phyloP scores from a whole-genome alignment of 352 stramenopile genomes.

The Pythium aphanidermatum region DNA sequence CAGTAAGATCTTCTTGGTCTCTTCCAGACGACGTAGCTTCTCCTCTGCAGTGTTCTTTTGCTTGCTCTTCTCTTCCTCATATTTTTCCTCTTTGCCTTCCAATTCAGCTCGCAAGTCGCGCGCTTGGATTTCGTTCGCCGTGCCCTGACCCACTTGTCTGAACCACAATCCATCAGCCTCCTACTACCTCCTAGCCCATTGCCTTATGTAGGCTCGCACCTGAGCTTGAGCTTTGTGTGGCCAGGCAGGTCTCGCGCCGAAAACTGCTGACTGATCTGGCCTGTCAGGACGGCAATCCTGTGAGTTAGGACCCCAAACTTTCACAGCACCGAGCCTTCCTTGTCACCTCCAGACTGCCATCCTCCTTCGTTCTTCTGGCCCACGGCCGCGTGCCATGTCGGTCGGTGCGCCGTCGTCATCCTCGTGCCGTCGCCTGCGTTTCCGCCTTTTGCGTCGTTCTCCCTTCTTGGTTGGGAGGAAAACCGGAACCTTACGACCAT shows the following conservation, averaged over 20 bases:
- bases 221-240: conserved; percentile 79
- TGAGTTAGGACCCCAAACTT: no score
- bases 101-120: conserved; percentile 72
- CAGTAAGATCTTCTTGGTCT: conserved; percentile 80
- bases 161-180: no score
- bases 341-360: conserved; percentile 78
- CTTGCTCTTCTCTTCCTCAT: conserved; percentile 72
- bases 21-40: conserved; percentile 60
- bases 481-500: not conserved
- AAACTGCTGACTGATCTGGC: conserved; percentile 72
- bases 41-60: conserved; percentile 76
- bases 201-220: conserved; percentile 26
- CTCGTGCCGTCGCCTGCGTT: not conserved
- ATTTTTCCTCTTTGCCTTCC: conserved; percentile 62
- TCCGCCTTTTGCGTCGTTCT: conserved; percentile 2
- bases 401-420: conserved; percentile 85
- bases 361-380: conserved; percentile 83
- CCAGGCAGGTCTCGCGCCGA: conserved; percentile 75
- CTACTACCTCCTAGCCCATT: no score
- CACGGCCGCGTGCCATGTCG: conserved; percentile 82
- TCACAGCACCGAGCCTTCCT: no score
- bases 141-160: conserved; percentile 80
- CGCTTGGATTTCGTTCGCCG: conserved; percentile 66
- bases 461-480: conserved; percentile 6
- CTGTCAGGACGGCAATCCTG: no score